Percentiles rank a stretch among this genome's conserved stretches.
phyloP scores from a whole-genome alignment of 257 asterid species.

The Mitragyna speciosa region DNA sequence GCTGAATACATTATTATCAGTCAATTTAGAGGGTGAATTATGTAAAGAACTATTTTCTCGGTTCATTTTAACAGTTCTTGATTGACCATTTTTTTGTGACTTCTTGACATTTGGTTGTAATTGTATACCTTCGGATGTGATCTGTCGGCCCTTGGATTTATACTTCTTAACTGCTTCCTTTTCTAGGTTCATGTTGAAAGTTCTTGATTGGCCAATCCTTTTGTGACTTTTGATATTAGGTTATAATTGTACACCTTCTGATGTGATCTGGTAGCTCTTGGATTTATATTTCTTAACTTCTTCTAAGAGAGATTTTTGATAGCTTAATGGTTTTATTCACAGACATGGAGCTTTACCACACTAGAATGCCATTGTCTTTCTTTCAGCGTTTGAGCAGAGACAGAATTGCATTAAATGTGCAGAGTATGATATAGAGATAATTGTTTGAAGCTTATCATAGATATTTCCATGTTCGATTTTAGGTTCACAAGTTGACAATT shows the following conservation, averaged over 20 bases:
- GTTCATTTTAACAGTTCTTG: not conserved
- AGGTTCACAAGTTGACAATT: not conserved
- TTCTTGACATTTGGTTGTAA: not conserved
- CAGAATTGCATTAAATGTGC: not conserved
- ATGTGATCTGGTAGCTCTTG: not conserved
- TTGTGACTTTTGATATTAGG: not conserved
- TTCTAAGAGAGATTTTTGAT: not conserved
- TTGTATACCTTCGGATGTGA: not conserved
- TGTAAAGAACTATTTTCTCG: not conserved
- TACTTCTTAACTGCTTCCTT: not conserved
- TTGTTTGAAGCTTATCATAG: not conserved
- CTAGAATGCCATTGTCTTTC: not conserved
- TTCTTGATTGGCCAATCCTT: not conserved
- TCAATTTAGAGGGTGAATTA: not conserved
- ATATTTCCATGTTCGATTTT: not conserved
- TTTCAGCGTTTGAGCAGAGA: not conserved
- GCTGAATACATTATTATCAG: not conserved
- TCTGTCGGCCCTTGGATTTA: not conserved
- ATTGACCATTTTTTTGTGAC: not conserved
- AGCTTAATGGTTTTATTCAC: not conserved
- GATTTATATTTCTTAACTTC: not conserved
- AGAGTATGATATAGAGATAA: not conserved
- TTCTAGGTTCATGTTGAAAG: not conserved
- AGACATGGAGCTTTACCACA: not conserved
- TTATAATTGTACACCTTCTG: not conserved